phyloP scores from a whole-genome alignment of 2,329 filamentous ascomycete species.

The Pestalotiopsis sp. region DNA sequence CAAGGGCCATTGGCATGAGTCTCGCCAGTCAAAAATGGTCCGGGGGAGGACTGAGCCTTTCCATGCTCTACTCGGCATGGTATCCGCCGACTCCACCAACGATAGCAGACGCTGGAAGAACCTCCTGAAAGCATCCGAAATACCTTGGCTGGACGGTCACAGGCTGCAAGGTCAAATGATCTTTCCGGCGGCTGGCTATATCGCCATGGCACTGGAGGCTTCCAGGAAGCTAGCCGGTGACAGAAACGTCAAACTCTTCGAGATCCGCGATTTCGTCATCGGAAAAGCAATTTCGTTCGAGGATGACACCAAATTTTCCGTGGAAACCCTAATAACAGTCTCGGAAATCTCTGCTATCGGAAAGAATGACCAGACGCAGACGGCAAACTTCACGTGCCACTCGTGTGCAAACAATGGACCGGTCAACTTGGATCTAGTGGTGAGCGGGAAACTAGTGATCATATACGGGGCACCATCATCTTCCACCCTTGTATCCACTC shows the following conservation, averaged over 20 bases:
- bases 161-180: conserved; percentile 39
- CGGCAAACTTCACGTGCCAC: conserved; percentile 4
- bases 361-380: too few relatives aligned
- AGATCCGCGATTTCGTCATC: background rate
- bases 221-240: conserved; percentile 15
- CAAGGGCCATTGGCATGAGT: conserved; percentile 38
- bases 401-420: background rate
- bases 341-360: background rate
- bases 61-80: conserved; percentile 33
- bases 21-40: conserved; percentile 37
- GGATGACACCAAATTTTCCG: background rate
- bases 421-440: background rate
- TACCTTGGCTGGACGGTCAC: conserved; percentile 39
- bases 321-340: background rate
- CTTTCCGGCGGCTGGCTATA: conserved; percentile 44
- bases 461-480: background rate
- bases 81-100: conserved; percentile 28
- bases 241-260: background rate
- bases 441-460: background rate
- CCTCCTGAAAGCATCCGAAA: conserved; percentile 30
- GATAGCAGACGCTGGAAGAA: conserved; percentile 36
- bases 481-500: background rate
- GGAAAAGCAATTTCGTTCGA: background rate
- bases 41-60: conserved; percentile 19
- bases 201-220: conserved; percentile 43